Base-by-base conservation (phyloP, 1,284 basidiomycete genomes). In the Moniliophthora roreri region DNA sequence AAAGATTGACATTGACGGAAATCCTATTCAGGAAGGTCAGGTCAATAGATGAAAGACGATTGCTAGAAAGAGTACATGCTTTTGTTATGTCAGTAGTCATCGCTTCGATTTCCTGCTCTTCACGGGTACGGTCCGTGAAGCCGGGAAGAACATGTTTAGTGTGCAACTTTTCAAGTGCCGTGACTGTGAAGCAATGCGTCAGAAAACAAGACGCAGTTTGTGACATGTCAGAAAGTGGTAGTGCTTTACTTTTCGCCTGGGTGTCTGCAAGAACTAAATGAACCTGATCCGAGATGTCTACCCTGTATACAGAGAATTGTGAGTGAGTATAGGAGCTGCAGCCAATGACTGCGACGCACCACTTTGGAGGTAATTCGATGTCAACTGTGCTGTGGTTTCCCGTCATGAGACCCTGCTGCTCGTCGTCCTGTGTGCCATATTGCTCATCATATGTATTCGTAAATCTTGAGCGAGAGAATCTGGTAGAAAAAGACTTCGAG, bases 61-160 rank as follows among this genome's bases (percentile, higher is more conserved):
- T 26, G 23, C 49, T 50, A 21, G 53, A 47, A 60, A 50, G 48
- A 55, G 55, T 52, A 69, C 74, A 60, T 62, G 91, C 93, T 62
- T 86, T 80, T 44, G 95, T 98, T 69, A 99, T 94, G 57, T 94
- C 89, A 28, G 80, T 82, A 0, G 95, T 95, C 39, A 91, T 78
- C 16, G 79, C 68, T 66, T 98, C 93, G 59, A 99, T 99, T 68
- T 98, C 94, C 59, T 86, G 81, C 73, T 99, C 96, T 72, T 99
- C 95, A 13, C 84, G 83, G 1, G 90, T 82, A 53, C 96, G 89
- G 79, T 99, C 97, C 65, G 92, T 83, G 69, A 99, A 99, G 2
- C 94, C 95, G 56, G 97, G 97, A 2, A 99, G 81, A 51, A 91
- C 88, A 69, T 98, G 95, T 69, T 94, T 97, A 57, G 95, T 90